A percentile compares a stretch with the other conserved stretches of the same genome.
Evolutionary conservation across 352 stramenopile genomes (phyloP).

Genomic region (Phytophthora capsici): DNA sequence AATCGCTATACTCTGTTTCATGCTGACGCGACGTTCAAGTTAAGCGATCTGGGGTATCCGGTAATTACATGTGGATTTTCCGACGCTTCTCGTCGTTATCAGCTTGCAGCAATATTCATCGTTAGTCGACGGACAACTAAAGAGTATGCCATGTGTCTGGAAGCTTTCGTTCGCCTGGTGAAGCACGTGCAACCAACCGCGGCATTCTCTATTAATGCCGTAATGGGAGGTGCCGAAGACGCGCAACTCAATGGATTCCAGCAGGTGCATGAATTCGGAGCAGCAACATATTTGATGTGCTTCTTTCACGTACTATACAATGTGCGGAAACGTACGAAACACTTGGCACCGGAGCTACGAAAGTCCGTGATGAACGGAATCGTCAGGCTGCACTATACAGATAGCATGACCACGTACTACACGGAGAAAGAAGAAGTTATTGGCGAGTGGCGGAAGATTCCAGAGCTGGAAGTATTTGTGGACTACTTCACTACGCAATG

Average conservation of each 20-base stretch:
- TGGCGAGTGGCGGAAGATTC: background rate
- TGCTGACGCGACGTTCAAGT: too few species aligned
- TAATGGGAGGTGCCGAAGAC: conserved; percentile 5
- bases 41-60: too few species aligned
- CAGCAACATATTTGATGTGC: conserved; percentile 3
- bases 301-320: conserved; percentile 6
- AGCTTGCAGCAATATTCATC: too few species aligned
- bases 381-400: background rate
- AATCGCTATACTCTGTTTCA: too few species aligned
- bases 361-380: conserved; percentile 6
- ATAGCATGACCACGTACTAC: conserved; percentile 9
- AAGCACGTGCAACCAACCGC: too few species aligned
- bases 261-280: background rate
- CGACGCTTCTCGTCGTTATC: too few species aligned
- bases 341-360: background rate
- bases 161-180: too few species aligned
- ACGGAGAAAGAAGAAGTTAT: background rate
- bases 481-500: conserved; percentile 3
- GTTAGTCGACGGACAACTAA: too few species aligned
- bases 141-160: too few species aligned
- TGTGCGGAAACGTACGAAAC: conserved; percentile 2
- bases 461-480: background rate
- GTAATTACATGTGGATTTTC: too few species aligned
- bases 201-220: background rate
- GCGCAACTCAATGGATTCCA: conserved; percentile 7